Percentiles rank a stretch among this genome's conserved stretches.
These are phyloP conservation scores for Globisporangium barbulae DNA, from an alignment of 352 stramenopile species.

Conservation along the genomic window DNA sequence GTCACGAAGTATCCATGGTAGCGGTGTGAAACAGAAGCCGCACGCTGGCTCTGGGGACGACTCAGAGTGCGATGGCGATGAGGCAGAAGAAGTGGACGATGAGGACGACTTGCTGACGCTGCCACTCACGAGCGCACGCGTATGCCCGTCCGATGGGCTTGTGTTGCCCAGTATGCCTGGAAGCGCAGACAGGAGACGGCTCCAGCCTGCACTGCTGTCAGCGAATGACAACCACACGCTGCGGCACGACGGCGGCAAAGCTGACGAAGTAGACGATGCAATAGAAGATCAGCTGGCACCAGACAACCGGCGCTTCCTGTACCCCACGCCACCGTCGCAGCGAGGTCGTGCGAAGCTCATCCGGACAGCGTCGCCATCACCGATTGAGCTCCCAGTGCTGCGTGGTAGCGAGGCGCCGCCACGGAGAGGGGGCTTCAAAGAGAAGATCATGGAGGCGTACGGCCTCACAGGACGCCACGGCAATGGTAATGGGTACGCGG, in stretches of 20 bases:
- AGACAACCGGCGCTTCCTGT: constrained; percentile 4
- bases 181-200: constrained; percentile 6
- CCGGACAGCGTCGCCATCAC: background rate
- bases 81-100: background rate
- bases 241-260: background rate
- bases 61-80: constrained; percentile 1
- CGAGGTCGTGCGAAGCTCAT: background rate
- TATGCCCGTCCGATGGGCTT: background rate
- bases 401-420: background rate
- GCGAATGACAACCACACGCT: background rate
- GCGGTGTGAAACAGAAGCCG: background rate
- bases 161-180: constrained; percentile 19
- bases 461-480: background rate
- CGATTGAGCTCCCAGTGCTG: constrained; percentile 8
- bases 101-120: background rate
- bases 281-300: background rate
- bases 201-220: background rate
- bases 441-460: constrained; percentile 7
- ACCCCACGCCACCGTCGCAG: constrained; percentile 10
- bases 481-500: constrained; percentile 3
- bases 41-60: background rate
- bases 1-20: background rate
- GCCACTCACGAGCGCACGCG: background rate
- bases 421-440: constrained; percentile 3
- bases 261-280: background rate